phyloP scores from a whole-genome alignment of 495 filamentous ascomycete genomes.

The Aspergillus conjunctus region DNA sequence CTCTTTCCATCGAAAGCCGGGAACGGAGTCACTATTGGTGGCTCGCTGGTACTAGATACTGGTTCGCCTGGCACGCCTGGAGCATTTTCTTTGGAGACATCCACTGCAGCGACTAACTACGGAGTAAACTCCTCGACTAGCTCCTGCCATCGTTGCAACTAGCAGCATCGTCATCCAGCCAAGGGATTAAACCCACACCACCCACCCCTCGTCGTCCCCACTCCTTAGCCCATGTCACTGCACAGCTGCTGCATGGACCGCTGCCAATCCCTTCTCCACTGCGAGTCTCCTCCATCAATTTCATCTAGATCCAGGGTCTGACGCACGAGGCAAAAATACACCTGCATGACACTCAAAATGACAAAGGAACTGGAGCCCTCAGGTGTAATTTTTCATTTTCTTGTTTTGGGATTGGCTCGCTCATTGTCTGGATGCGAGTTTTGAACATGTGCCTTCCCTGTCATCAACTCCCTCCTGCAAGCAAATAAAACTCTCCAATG shows the following conservation, averaged over 20 bases:
- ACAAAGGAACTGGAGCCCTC: conserved; percentile 32
- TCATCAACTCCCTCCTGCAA: conserved; percentile 13
- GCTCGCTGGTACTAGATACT: background rate
- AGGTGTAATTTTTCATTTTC: conserved; percentile 21
- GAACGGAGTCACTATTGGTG: background rate
- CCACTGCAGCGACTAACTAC: conserved; percentile 7
- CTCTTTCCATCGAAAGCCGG: conserved; percentile 1
- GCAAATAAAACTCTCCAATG: conserved; percentile 32
- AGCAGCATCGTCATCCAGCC: conserved; percentile 22
- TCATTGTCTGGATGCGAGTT: conserved; percentile 23
- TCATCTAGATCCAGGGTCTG: conserved; percentile 43
- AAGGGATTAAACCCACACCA: conserved; percentile 23
- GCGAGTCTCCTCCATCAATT: conserved; percentile 30
- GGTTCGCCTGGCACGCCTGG: conserved; percentile 1
- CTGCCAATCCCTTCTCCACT: conserved; percentile 37
- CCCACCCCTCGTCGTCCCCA: conserved; percentile 22
- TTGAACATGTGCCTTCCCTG: conserved; percentile 33
- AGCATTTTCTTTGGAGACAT: conserved; percentile 21
- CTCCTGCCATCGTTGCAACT: conserved; percentile 12
- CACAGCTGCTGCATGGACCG: conserved; percentile 34
- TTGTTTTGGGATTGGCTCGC: conserved; percentile 29
- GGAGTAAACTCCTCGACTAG: conserved; percentile 16
- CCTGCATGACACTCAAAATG: conserved; percentile 41
- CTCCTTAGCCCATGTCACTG: conserved; percentile 29
- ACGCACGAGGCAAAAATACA: conserved; percentile 40